Evolutionary conservation across 129 eudicot genomes (phyloP), one percentile per base, ranked within the genome.

Genomic region (Dittrichia graveolens): DNA sequence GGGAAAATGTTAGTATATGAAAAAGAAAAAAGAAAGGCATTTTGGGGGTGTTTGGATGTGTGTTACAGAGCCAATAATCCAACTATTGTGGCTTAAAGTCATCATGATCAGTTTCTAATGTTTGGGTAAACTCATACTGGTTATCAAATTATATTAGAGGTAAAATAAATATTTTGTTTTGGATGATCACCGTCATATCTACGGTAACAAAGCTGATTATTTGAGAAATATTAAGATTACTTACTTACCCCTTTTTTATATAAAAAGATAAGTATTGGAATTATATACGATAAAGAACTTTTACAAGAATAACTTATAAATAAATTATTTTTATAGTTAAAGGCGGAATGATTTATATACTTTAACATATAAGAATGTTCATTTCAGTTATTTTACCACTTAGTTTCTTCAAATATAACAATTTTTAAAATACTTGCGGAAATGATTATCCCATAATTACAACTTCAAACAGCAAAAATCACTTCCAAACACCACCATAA

Each of bases 1-100:
- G 24, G 34, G 13, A 37, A 1, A 14, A 75, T 65, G 52, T 75
- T 55, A 75, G 73, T 44, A 65, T 75, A 45, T 12, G 41, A 13
- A 61, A 19, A 31, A 60, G 5, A 19, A 18, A 6, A 13, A 19
- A 15, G 11, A 15, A 46, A 15, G 0, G 6, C 15, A 4, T 13
- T 40, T 5, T 10, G 41, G 35, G 49, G 5, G 34, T 62, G 68
- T 40, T 62, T 62, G 49, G 31, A 24, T 24, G 31, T 24, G 31
- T 24, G 31, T 24, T 24, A 24, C 31, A 24, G 31, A 24, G 31
- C 31, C 31, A 24, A 24, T 24, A 24, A 24, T 24, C 31, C 0
- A 24, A 24, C 31, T 24, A 24, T 24, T 24, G 31, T 24, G 31
- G 31, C 31, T 24, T 24, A 24, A 24, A 24, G 31, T 24, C 31